These are phyloP conservation scores for Aplosporella prunicola DNA, from an alignment of 2,329 filamentous ascomycete species.

Conservation along the genomic window DNA sequence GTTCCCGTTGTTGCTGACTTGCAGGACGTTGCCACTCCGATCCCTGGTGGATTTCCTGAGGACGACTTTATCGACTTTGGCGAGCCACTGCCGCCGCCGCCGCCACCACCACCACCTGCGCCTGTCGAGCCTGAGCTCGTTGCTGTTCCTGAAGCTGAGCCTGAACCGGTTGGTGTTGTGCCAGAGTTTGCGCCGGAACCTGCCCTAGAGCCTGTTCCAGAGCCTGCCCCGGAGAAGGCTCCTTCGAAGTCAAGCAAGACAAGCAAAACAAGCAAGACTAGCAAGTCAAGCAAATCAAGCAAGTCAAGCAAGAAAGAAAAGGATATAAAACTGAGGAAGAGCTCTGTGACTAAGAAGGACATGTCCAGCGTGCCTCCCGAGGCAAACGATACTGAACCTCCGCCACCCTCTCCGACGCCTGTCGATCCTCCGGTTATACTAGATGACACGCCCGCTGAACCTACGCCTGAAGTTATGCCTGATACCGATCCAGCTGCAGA, in stretches of 20 bases:
- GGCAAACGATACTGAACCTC: not conserved
- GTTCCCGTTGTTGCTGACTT: slow-evolving; percentile 16
- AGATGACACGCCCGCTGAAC: slow-evolving; percentile 3
- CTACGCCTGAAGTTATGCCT: slow-evolving; percentile 18
- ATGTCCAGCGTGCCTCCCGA: slow-evolving; percentile 12
- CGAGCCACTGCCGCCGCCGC: slow-evolving; percentile 6
- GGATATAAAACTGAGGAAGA: slow-evolving; percentile 26
- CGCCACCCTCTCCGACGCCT: not conserved
- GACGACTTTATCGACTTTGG: slow-evolving; percentile 27
- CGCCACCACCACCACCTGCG: slow-evolving; percentile 13
- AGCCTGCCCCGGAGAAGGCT: slow-evolving; percentile 21
- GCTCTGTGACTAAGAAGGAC: slow-evolving; percentile 25
- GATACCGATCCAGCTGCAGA: slow-evolving; percentile 15
- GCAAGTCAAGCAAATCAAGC: slow-evolving; percentile 25
- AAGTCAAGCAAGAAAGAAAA: slow-evolving; percentile 16
- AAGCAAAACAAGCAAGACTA: slow-evolving; percentile 11
- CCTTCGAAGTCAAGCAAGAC: not conserved
- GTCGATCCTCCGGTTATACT: not conserved
- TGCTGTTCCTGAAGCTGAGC: slow-evolving; percentile 10
- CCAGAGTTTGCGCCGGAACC: no score
- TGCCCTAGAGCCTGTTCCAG: slow-evolving; percentile 7
- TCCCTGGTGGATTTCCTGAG: slow-evolving; percentile 41
- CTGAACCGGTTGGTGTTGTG: not conserved
- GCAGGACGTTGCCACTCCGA: slow-evolving; percentile 30
- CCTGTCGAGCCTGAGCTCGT: slow-evolving; percentile 11